Evolutionary conservation across 2,329 filamentous ascomycete species (phyloP).

Genomic region (Alternaria tenuissima): DNA sequence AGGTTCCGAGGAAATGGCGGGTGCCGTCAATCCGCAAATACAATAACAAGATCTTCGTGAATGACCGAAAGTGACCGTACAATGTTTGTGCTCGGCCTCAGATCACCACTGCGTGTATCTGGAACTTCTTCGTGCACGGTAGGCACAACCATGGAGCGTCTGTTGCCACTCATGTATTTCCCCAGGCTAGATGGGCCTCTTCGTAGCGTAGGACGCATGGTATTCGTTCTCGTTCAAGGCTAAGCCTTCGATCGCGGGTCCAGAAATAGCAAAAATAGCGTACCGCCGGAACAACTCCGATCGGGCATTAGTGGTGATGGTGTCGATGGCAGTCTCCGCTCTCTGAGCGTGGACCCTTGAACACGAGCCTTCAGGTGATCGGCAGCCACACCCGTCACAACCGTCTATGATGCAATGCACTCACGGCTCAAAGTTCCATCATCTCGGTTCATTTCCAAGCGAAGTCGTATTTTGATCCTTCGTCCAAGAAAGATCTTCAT

Average conservation of each 20-base stretch:
- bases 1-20: neutral
- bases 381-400: constrained; percentile 3
- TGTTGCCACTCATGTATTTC: neutral
- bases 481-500: neutral
- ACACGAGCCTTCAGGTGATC: neutral
- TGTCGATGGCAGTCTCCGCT: neutral
- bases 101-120: neutral
- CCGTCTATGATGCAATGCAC: constrained; percentile 2
- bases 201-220: neutral
- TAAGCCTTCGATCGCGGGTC: neutral
- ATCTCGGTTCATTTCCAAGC: neutral
- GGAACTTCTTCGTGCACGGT: neutral
- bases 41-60: neutral
- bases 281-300: neutral
- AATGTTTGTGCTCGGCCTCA: neutral
- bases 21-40: neutral
- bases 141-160: neutral
- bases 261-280: constrained; percentile 1
- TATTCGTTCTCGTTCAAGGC: neutral
- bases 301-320: neutral
- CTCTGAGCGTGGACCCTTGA: neutral
- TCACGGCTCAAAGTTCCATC: neutral
- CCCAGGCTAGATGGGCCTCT: neutral
- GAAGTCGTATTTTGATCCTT: neutral
- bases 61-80: neutral